Evolutionary conservation across 2,329 filamentous ascomycete species (phyloP), one percentile per base, ranked within the genome.

Genomic region (Neopestalotiopsis sp.): DNA sequence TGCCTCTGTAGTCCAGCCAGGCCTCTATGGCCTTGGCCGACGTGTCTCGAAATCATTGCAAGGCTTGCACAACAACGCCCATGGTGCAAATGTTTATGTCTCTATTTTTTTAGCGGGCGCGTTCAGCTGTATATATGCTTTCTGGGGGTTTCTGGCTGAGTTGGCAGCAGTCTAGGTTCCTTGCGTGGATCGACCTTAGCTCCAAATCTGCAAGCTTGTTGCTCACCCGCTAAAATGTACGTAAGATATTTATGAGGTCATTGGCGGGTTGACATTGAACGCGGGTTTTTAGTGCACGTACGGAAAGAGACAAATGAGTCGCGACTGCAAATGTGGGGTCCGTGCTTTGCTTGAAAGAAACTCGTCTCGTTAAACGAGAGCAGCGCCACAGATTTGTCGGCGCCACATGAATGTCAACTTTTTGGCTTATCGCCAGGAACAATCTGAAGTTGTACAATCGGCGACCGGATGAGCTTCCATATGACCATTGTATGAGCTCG

Each of bases 21-120:
- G 71, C 76, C 79, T 67, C 78, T 76, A 58, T 76, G 78, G 69
- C 80, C 78, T 71, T 79, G 76, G 64, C 77, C 70, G 62, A 74
- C 68, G 24, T 75, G 75, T 74, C 77, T 71, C 34, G 75, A 69
- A 57, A 79, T 79, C 79, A 80, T 80, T 67, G 75, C 75, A 63
- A 57, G 17, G 7, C 10, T 12, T n/a, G 20, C 38, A 13, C 62
- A 62, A 45, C 30, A 14, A n/a, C 59, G 56, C 40, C 30, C 65
- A 67, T 67, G n/a, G n/a, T 61, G 40, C 30, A 12, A 5, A 9
- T 52, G 10, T 3, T 38, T 24, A n/a, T 24, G 20, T 1, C 20
- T 52, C 4, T 52, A 9, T 52, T 52, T 52, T 52, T 52, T 34
- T 30, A 62, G 28, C 20, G 34, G 17, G 40, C 12, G 62, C 38